Conservation (phyloP, 2,329 filamentous ascomycete species). For the Diaporthe aspalathi region DNA sequence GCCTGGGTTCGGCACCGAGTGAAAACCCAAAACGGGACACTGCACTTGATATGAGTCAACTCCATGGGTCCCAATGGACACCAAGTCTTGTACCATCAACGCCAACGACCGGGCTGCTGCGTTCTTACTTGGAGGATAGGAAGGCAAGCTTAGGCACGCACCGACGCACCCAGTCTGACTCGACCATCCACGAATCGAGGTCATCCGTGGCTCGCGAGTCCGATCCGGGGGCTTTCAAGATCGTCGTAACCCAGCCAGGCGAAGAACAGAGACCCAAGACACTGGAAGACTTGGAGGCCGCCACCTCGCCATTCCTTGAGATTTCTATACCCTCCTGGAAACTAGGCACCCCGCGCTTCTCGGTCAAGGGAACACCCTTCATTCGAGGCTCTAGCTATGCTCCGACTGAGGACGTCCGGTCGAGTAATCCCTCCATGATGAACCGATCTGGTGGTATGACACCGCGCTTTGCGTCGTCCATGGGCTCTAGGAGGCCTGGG, state of each 20-base stretch:
- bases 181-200: constrained; percentile 74
- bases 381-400: constrained; percentile 85
- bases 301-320: constrained; percentile 69
- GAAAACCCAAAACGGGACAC: constrained; percentile 45
- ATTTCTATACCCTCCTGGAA: constrained; percentile 86
- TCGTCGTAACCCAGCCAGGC: constrained; percentile 80
- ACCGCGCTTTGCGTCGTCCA: constrained; percentile 45
- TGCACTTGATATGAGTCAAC: constrained; percentile 42
- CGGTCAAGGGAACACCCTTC: constrained; percentile 77
- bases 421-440: constrained; percentile 67
- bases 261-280: constrained; percentile 71
- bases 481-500: constrained; percentile 51
- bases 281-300: constrained; percentile 64
- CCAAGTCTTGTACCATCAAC: constrained; percentile 54
- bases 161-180: constrained; percentile 79
- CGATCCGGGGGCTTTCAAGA: constrained; percentile 78
- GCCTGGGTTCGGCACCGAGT: constrained; percentile 59
- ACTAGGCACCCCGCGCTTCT: constrained; percentile 85
- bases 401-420: constrained; percentile 77
- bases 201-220: constrained; percentile 59
- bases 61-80: constrained; percentile 56
- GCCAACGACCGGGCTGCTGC: constrained; percentile 47
- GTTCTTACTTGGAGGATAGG: constrained; percentile 49
- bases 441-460: constrained; percentile 53
- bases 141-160: constrained; percentile 54